Evolutionary conservation across 441 rosid species (phyloP).

Genomic region (Gossypium gossypioides): DNA sequence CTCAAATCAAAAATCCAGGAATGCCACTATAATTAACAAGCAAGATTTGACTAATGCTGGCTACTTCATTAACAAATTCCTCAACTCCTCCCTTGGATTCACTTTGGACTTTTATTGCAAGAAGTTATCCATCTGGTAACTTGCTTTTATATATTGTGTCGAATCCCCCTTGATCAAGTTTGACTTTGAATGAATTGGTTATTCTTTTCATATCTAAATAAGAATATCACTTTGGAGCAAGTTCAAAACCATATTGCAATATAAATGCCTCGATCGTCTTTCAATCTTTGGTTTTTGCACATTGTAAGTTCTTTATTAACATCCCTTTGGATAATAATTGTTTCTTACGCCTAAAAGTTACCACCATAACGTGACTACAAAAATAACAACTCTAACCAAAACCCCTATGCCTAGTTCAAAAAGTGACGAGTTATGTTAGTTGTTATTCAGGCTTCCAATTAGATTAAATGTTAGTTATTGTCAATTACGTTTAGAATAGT

Average conservation of each 20-base stretch:
- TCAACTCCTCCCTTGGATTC: slow-evolving; percentile 19
- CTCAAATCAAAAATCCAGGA: slow-evolving; percentile 18
- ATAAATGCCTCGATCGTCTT: neutral
- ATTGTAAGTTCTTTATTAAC: neutral
- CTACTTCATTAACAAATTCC: slow-evolving; percentile 35
- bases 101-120: slow-evolving; percentile 26
- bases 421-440: neutral
- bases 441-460: neutral
- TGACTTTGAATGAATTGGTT: slow-evolving; percentile 22
- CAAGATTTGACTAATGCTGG: slow-evolving; percentile 29
- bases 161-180: slow-evolving; percentile 29
- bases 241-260: neutral
- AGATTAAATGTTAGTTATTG: neutral
- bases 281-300: neutral
- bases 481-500: neutral
- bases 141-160: slow-evolving; percentile 24
- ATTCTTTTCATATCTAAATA: slow-evolving; percentile 20
- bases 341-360: neutral
- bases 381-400: neutral
- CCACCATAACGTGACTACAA: neutral
- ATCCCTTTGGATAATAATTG: neutral
- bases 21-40: slow-evolving; percentile 27
- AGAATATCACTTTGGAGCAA: neutral
- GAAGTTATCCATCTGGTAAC: slow-evolving; percentile 20
- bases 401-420: neutral